Evolutionary conservation across 1,284 basidiomycete genomes (phyloP), one percentile per base, ranked within the genome.

Genomic region (Leccinum subrobustum): DNA sequence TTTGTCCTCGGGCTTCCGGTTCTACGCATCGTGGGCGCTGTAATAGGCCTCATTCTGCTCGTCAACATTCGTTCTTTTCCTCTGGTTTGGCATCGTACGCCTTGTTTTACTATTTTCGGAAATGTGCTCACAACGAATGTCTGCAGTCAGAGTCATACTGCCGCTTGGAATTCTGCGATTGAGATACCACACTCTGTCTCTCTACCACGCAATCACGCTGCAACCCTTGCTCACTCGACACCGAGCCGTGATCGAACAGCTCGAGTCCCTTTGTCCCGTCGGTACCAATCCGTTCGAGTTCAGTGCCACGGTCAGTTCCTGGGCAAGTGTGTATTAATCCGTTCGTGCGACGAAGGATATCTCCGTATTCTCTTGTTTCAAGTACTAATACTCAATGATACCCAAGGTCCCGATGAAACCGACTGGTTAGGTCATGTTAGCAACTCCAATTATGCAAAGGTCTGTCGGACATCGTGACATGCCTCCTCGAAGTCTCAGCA

Each of bases 361-460:
- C 20, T n/a, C 8, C 16, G n/a, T 18, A 16, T n/a, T 6, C 35
- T 16, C 9, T 12, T 7, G 44, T 56, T 53, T 20, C 39, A 18
- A 18, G 12, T 56, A n/a, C 35, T 37, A 35, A 53, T 5, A 51
- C 60, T 63, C 16, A 62, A 50, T 16, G 7, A 4, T 47, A 16
- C 39, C n/a, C 48, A 62, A 86, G 88, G 81, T 60, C 70, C 84
- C 6, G 88, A 90, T 64, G 88, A 91, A 60, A 81, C 80, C 48
- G 89, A 92, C 68, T 90, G 84, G 68, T 86, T 89, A 63, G 75
- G 63, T 25, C 89, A 91, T 68, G 75, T 92, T 54, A 88, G 83
- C 70, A 91, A 92, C 68, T 90, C 88, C 0, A 84, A 81, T 58
- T 92, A 91, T 66, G 83, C 86, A 0, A 90, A 88, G 78, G 86